Conservation (phyloP, 306 rosid species). For the Ochetophila trinervis region DNA sequence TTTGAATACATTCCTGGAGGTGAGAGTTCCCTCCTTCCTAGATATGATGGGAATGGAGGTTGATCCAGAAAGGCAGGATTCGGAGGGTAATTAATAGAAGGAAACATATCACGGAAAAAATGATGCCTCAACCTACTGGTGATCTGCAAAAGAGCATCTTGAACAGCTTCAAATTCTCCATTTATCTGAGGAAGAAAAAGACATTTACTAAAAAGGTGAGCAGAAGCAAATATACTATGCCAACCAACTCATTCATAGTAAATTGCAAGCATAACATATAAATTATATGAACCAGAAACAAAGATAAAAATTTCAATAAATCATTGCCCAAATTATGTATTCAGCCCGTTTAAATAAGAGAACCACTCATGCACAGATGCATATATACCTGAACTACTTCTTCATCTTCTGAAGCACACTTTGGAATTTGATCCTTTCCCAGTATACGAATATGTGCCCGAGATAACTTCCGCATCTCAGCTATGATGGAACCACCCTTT, state of each 20-base stretch:
- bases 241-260: slow-evolving; percentile 14
- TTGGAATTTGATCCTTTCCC: slow-evolving; percentile 84
- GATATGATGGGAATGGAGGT: slow-evolving; percentile 64
- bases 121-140: slow-evolving; percentile 77
- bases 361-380: neutral
- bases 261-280: slow-evolving; percentile 15
- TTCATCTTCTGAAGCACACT: slow-evolving; percentile 81
- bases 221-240: neutral
- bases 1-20: slow-evolving; percentile 80
- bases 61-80: slow-evolving; percentile 73
- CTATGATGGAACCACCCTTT: slow-evolving; percentile 84
- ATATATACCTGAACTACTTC: slow-evolving; percentile 81
- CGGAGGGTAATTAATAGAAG: slow-evolving; percentile 60
- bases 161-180: slow-evolving; percentile 90
- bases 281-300: neutral
- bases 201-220: slow-evolving; percentile 18
- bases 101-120: slow-evolving; percentile 74
- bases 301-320: neutral
- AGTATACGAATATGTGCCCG: slow-evolving; percentile 82
- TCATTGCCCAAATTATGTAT: neutral
- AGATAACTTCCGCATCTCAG: slow-evolving; percentile 93
- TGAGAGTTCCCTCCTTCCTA: slow-evolving; percentile 80
- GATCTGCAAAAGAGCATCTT: slow-evolving; percentile 83
- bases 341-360: slow-evolving; percentile 10
- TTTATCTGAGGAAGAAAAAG: slow-evolving; percentile 51